Evolutionary conservation across 2,329 filamentous ascomycete genomes (phyloP), one percentile per base, ranked within the genome.

Genomic region (Xylaria sp.): DNA sequence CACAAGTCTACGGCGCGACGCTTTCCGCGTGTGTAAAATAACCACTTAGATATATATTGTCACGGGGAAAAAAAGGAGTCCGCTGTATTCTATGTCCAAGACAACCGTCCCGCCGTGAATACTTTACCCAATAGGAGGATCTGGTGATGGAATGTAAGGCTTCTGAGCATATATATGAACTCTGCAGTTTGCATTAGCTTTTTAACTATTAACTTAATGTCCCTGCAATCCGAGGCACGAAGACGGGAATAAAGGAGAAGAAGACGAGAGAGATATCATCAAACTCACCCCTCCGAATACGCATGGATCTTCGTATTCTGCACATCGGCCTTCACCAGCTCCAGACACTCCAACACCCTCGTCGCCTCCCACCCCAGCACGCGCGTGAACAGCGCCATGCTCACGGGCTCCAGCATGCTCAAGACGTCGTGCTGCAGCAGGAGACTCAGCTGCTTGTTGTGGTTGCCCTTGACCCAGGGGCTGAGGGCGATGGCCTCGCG

Each of bases 381-480:
- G 22, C 73, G 63, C 42, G 72, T 73, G 51, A 74, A 73, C 20
- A 74, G 71, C 22, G 72, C 72, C 67, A 74, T 73, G 53, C 63
- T 70, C 42, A 74, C 64, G 56, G 71, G 67, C 58, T 74, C 73
- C 33, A 74, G 66, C 53, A 69, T 71, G 38, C 57, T 60, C 1
- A 69, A 31, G 57, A 75, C 65, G 50, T 75, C 71, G 49, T 69
- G 69, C 68, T 73, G 72, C 15, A 73, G 62, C 63, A 73, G 58
- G 11, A 72, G 27, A 25, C 66, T 69, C 5, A 73, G 55, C 27
- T 73, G 64, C 68, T 75, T 75, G 45, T 72, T 68, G 11, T 68
- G 61, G 3, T 20, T 20, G 31, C 71, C 69, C 60, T 71, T 71
- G 31, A 69, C 56, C 73, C 73, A 75, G 33, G 72, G 72, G 54